phyloP scores from a whole-genome alignment of 805 yeast species.

The Sporopachydermia quercuum region DNA sequence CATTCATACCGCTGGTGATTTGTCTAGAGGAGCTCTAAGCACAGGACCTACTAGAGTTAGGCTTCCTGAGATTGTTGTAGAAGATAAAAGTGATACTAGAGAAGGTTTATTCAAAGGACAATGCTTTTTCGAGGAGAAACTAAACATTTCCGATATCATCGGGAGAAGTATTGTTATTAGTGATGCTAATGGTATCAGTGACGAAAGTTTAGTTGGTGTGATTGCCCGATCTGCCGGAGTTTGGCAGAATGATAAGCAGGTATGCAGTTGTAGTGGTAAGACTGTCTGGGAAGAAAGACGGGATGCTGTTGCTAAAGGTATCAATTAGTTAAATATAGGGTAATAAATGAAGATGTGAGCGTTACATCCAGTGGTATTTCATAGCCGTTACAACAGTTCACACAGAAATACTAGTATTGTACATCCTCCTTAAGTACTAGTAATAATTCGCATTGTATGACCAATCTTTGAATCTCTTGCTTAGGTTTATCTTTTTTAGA shows the following conservation, averaged over 20 bases:
- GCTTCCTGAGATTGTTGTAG: conserved; percentile 17
- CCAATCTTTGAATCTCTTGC: no score
- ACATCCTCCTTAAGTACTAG: no score
- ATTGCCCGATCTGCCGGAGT: conserved; percentile 93
- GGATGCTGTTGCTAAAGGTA: conserved; percentile 55
- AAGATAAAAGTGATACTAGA: conserved; percentile 12
- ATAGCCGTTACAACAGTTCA: no score
- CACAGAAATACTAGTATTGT: no score
- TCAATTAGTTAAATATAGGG: conserved; percentile 5
- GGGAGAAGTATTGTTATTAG: conserved; percentile 53
- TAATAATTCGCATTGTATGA: no score
- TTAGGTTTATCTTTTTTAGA: no score
- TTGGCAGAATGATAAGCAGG: conserved; percentile 90
- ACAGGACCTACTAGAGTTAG: conserved; percentile 42
- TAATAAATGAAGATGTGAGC: conserved; percentile 1
- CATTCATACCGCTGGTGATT: conserved; percentile 58
- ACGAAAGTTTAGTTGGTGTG: conserved; percentile 57
- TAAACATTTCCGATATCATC: conserved; percentile 44
- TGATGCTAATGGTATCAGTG: conserved; percentile 22
- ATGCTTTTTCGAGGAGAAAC: conserved; percentile 26
- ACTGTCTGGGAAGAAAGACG: conserved; percentile 89
- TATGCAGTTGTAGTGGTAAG: conserved; percentile 90
- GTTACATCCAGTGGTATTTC: no score
- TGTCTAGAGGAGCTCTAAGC: conserved; percentile 54
- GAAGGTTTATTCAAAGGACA: conserved; percentile 25